Evolutionary conservation across 352 stramenopile genomes (phyloP).

Genomic region (Globisporangium irregulare): DNA sequence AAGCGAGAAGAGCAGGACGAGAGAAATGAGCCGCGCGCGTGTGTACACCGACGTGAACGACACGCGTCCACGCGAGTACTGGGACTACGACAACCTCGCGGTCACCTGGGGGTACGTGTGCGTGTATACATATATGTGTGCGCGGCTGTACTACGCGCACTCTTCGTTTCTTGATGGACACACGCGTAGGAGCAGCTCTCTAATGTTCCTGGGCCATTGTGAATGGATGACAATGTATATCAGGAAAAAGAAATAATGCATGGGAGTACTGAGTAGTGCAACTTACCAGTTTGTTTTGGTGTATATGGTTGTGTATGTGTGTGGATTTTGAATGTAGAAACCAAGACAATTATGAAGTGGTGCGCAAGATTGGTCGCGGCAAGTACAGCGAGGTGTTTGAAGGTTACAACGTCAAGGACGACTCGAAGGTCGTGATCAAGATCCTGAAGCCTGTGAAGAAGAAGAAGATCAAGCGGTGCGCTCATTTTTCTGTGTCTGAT

Average conservation of each 20-base stretch:
- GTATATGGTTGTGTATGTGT: neutral
- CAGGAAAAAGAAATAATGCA: too few species aligned
- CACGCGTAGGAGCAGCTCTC: too few species aligned
- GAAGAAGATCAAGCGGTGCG: slow-evolving; percentile 99
- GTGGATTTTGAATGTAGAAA: slow-evolving; percentile 47
- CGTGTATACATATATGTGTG: neutral
- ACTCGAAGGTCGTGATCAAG: slow-evolving; percentile 99
- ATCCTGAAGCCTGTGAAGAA: slow-evolving; percentile 99
- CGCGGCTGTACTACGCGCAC: neutral
- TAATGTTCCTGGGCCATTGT: too few species aligned
- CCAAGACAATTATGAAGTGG: slow-evolving; percentile 99
- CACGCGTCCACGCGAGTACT: slow-evolving; percentile 97
- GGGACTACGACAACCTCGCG: slow-evolving; percentile 99
- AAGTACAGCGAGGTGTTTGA: slow-evolving; percentile 99
- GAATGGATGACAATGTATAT: too few species aligned
- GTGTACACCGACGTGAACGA: slow-evolving; percentile 96
- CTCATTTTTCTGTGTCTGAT: neutral
- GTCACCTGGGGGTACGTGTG: slow-evolving; percentile 91
- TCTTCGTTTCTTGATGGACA: neutral
- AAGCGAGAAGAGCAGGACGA: too few species aligned
- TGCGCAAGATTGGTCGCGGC: slow-evolving; percentile 98
- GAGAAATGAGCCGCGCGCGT: slow-evolving; percentile 61
- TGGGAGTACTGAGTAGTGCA: too few species aligned
- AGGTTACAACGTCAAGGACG: slow-evolving; percentile 96
- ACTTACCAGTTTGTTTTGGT: slow-evolving; percentile 1